These are phyloP conservation scores for Podaxis carcinomalis DNA, from an alignment of 768 basidiomycete species.

Conservation along the genomic window DNA sequence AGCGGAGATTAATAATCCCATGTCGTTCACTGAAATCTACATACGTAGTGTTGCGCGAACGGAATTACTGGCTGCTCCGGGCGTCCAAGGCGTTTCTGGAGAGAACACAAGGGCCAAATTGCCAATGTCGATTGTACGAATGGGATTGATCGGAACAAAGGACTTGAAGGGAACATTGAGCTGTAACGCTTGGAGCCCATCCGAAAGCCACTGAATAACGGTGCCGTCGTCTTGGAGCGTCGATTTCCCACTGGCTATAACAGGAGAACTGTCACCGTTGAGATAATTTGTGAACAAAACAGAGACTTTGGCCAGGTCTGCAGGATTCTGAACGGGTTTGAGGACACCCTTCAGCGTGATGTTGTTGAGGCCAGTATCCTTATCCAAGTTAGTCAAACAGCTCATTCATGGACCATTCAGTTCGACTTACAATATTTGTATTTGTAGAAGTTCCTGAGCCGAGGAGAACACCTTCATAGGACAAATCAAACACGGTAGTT, in stretches of 20 bases:
- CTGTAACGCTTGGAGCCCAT: conserved; percentile 52
- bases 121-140: conserved; percentile 60
- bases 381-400: conserved; percentile 1
- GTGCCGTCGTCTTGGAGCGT: conserved; percentile 54
- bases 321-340: conserved; percentile 43
- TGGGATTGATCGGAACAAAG: conserved; percentile 51
- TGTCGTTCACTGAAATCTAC: conserved; percentile 12
- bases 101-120: conserved; percentile 55
- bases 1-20: conserved; percentile 4
- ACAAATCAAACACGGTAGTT: conserved; percentile 58
- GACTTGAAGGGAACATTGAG: conserved; percentile 61
- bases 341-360: conserved; percentile 58
- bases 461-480: conserved; percentile 51
- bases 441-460: conserved; percentile 51
- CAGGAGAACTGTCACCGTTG: conserved; percentile 54
- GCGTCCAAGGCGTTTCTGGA: conserved; percentile 49
- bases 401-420: conserved; percentile 1
- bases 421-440: conserved; percentile 44
- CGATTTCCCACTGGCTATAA: conserved; percentile 56
- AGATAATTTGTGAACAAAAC: conserved; percentile 68
- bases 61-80: conserved; percentile 51
- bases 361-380: conserved; percentile 52
- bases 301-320: conserved; percentile 47
- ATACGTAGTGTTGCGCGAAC: conserved; percentile 55
- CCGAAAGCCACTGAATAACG: conserved; percentile 61